Evolutionary conservation across 2,329 filamentous ascomycete genomes (phyloP).

Genomic region (Calonectria naviculata): DNA sequence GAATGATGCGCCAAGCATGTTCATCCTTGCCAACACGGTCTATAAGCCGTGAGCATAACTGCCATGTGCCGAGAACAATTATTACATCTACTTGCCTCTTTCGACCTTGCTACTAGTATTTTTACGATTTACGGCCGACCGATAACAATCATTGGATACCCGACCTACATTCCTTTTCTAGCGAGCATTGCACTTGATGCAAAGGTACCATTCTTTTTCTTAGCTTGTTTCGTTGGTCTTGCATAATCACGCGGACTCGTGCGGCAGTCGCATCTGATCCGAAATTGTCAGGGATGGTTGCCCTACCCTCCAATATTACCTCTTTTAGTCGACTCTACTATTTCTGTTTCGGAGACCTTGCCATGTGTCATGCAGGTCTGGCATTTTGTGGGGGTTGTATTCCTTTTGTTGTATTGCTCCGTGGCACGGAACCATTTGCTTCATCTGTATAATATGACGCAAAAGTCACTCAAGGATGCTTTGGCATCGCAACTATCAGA

Average conservation of each 20-base stretch:
- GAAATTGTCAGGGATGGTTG: slow-evolving; percentile 12
- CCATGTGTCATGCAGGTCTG: neutral
- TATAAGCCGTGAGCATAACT: slow-evolving; percentile 53
- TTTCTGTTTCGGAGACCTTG: neutral
- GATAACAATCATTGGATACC: slow-evolving; percentile 43
- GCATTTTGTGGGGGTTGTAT: neutral
- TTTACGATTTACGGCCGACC: slow-evolving; percentile 41
- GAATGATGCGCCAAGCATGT: slow-evolving; percentile 43
- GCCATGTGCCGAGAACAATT: slow-evolving; percentile 8
- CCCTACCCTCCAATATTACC: slow-evolving; percentile 11
- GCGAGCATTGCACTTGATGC: slow-evolving; percentile 15
- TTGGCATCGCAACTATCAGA: neutral
- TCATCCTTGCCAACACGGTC: slow-evolving; percentile 61
- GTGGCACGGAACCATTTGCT: slow-evolving; percentile 12
- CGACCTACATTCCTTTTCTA: slow-evolving; percentile 24
- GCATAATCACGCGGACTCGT: slow-evolving; percentile 26
- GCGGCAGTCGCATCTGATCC: slow-evolving; percentile 35
- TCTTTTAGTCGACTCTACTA: neutral
- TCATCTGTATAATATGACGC: slow-evolving; percentile 12
- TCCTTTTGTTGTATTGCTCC: slow-evolving; percentile 7
- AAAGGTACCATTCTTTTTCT: slow-evolving; percentile 16
- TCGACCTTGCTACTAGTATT: slow-evolving; percentile 3
- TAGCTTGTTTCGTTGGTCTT: slow-evolving; percentile 3
- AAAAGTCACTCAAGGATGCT: neutral
- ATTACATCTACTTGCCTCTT: neutral